Evolutionary conservation across 805 yeast genomes (phyloP), one percentile per base, ranked within the genome.

Genomic region (Aciculoconidium aculeatum): DNA sequence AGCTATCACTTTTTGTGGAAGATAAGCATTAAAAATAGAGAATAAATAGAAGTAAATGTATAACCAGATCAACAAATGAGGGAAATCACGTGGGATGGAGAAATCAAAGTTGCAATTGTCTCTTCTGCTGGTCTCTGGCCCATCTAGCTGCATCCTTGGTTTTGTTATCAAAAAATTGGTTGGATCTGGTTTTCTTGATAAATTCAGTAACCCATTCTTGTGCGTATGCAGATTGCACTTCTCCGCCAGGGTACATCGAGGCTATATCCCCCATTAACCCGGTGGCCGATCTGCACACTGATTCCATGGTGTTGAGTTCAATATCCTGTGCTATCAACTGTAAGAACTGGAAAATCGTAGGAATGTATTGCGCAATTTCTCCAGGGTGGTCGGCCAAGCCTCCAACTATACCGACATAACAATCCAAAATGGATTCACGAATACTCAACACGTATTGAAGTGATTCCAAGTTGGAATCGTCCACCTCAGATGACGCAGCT

Each of bases 111-210:
- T n/a, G n/a, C n/a, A n/a, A n/a, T 18, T 61, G 67, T 36, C 63
- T 61, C 56, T 72, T 74, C 52, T 75, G 84, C 59, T 80, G 95
- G 47, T 83, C 95, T 44, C 92, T 75, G 10, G 98, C 96, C 97
- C 97, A 92, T 60, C 88, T 75, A 6, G 96, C 96, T n/a, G 95
- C 84, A 48, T 82, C 92, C 52, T 75, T 77, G 8, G 96, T 86
- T 32, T 69, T 61, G 44, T 72, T 75, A 19, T 75, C 65, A 50
- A 77, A 83, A 17, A 65, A 44, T 38, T 71, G 67, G 50, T 78
- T 79, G 31, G 73, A 49, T 55, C 92, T 75, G 13, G 88, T 79
- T 49, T 67, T 74, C 53, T 76, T 79, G 51, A 92, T 80, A 50
- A 84, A 73, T 15, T 75, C 80, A 5, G 81, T 61, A 15, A 92